A percentile compares a stretch with the other conserved stretches of the same genome.
phyloP scores from a whole-genome alignment of 345 rosid genomes.

The Microthlaspi erraticum region DNA sequence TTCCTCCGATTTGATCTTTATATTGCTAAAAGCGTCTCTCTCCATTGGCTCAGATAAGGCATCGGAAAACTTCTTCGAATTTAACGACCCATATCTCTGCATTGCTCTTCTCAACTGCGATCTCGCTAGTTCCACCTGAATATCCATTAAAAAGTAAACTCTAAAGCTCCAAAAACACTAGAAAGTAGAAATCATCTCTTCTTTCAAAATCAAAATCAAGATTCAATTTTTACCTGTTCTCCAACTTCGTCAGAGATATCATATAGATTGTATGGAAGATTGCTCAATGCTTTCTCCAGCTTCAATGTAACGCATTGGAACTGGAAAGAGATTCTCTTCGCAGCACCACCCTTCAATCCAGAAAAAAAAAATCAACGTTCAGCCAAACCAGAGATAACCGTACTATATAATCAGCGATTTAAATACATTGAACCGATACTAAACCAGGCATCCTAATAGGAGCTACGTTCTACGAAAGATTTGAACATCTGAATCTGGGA shows the following conservation, averaged over 20 bases:
- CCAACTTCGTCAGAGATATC: conserved; percentile 90
- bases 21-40: conserved; percentile 47
- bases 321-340: conserved; percentile 73
- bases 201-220: too few relatives aligned
- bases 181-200: not conserved
- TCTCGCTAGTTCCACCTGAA: conserved; percentile 75
- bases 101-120: conserved; percentile 84
- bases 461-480: not conserved
- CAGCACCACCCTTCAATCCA: conserved; percentile 68
- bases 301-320: conserved; percentile 84
- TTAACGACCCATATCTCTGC: conserved; percentile 68
- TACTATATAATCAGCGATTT: not conserved
- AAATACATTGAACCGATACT: conserved; percentile 21
- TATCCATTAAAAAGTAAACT: conserved; percentile 3
- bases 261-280: conserved; percentile 66
- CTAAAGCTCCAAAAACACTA: conserved; percentile 1
- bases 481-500: conserved; percentile 30
- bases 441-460: conserved; percentile 27
- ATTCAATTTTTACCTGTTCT: conserved; percentile 63
- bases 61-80: conserved; percentile 50
- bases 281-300: conserved; percentile 80
- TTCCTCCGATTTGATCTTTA: conserved; percentile 43
- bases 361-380: conserved; percentile 25
- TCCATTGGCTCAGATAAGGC: conserved; percentile 57
- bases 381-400: conserved; percentile 33